Evolutionary conservation across 768 basidiomycete species (phyloP).

Genomic region (Lentinula boryana): DNA sequence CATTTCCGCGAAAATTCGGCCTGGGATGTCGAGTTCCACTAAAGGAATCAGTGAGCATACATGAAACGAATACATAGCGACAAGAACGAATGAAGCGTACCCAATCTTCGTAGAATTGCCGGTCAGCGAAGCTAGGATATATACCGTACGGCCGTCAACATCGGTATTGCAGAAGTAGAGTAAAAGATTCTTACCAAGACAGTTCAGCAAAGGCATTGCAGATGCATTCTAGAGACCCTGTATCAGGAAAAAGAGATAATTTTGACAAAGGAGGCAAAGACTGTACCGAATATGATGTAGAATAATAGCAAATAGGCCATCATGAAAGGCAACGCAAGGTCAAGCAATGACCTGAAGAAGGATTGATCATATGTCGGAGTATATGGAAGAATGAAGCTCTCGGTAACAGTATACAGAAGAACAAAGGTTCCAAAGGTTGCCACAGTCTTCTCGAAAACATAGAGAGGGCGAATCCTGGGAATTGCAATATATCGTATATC

Average conservation of each 20-base stretch:
- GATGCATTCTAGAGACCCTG: slow-evolving; percentile 64
- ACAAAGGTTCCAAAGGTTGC: slow-evolving; percentile 97
- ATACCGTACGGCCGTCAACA: slow-evolving; percentile 2
- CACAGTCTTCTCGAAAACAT: slow-evolving; percentile 74
- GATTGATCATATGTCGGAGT: slow-evolving; percentile 62
- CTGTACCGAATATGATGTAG: slow-evolving; percentile 77
- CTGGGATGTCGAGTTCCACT: slow-evolving; percentile 97
- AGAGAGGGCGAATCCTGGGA: slow-evolving; percentile 64
- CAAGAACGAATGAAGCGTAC: slow-evolving; percentile 27
- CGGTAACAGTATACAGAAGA: slow-evolving; percentile 88
- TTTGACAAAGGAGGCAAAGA: neutral
- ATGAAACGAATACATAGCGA: neutral
- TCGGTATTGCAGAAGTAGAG: neutral
- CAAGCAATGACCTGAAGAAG: slow-evolving; percentile 70
- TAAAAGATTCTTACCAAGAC: slow-evolving; percentile 55
- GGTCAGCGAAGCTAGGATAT: slow-evolving; percentile 78
- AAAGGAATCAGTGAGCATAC: neutral
- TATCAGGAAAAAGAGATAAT: slow-evolving; percentile 18
- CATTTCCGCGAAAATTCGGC: slow-evolving; percentile 98
- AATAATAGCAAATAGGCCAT: slow-evolving; percentile 84
- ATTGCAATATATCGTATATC: neutral
- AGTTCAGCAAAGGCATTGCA: slow-evolving; percentile 95
- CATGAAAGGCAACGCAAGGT: slow-evolving; percentile 92
- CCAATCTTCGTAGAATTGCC: slow-evolving; percentile 98
- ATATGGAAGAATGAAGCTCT: slow-evolving; percentile 88